Percentiles rank a stretch among this genome's conserved stretches.
phyloP scores from a whole-genome alignment of 2,329 filamentous ascomycete species.

The Chalaropsis ovoidea region DNA sequence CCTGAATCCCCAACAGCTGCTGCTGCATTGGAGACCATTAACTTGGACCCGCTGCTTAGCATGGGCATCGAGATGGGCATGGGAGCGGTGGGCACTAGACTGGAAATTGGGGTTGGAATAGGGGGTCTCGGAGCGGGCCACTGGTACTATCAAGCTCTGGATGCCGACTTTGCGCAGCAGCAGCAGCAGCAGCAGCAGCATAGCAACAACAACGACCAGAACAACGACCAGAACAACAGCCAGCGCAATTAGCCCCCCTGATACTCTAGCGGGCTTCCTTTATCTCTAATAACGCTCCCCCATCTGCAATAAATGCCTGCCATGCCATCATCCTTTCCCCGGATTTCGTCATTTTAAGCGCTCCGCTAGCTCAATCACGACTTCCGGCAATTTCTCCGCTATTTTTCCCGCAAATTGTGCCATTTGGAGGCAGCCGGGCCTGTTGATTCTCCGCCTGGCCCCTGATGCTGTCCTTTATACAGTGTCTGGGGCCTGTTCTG shows the following conservation, averaged over 20 bases:
- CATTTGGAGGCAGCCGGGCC: background rate
- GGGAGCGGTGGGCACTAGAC: background rate
- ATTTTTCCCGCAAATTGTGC: slow-evolving; percentile 12
- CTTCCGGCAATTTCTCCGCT: slow-evolving; percentile 30
- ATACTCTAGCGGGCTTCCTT: no score
- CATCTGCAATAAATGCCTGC: slow-evolving; percentile 1
- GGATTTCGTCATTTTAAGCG: slow-evolving; percentile 20
- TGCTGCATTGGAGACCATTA: slow-evolving; percentile 7
- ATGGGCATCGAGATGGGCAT: slow-evolving; percentile 12
- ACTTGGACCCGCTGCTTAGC: slow-evolving; percentile 15
- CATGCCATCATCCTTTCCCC: slow-evolving; percentile 16
- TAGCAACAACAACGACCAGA: background rate
- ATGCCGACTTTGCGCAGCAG: slow-evolving; percentile 5
- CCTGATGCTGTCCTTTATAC: background rate
- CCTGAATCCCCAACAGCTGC: background rate
- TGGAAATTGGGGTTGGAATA: slow-evolving; percentile 5
- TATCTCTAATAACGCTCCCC: background rate
- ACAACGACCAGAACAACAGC: background rate
- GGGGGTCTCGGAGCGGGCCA: slow-evolving; percentile 1
- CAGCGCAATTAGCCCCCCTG: background rate
- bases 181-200: slow-evolving; percentile 6
- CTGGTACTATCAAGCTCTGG: slow-evolving; percentile 13
- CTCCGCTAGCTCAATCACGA: background rate
- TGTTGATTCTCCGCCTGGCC: background rate
- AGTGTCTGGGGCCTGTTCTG: background rate